phyloP scores from a whole-genome alignment of 768 basidiomycete genomes.

The Lactarius akahatsu region DNA sequence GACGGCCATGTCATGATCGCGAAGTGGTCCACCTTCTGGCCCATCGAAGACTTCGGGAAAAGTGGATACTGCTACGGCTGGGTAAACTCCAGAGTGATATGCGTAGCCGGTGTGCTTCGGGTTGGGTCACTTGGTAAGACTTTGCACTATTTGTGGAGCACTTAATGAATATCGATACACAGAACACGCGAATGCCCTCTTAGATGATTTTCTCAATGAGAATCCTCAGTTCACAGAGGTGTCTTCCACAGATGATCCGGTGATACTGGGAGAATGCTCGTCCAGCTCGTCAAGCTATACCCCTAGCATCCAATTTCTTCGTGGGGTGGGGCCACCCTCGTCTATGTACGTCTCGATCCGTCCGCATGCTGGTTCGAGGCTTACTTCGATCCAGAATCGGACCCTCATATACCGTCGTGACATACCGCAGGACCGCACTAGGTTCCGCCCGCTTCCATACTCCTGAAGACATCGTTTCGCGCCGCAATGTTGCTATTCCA shows the following conservation, averaged over 20 bases:
- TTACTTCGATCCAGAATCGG: constrained; percentile 15
- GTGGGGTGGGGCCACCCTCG: background rate
- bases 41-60: constrained; percentile 23
- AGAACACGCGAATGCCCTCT: constrained; percentile 17
- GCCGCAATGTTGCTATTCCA: background rate
- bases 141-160: background rate
- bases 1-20: constrained; percentile 24
- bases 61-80: constrained; percentile 28
- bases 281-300: constrained; percentile 5
- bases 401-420: constrained; percentile 12
- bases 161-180: background rate
- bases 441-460: constrained; percentile 26
- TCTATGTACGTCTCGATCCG: constrained; percentile 6
- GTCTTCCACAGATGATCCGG: constrained; percentile 20
- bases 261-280: constrained; percentile 22
- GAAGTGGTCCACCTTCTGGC: constrained; percentile 26
- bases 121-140: constrained; percentile 19
- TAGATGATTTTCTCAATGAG: constrained; percentile 21
- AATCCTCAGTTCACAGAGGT: constrained; percentile 24
- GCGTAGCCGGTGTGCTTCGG: constrained; percentile 25
- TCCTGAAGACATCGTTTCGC: constrained; percentile 3
- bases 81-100: constrained; percentile 21
- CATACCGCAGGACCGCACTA: constrained; percentile 23
- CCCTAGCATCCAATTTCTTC: constrained; percentile 15
- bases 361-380: background rate